phyloP scores from a whole-genome alignment of 148 eudicot genomes.

The Agrostemma githago region DNA sequence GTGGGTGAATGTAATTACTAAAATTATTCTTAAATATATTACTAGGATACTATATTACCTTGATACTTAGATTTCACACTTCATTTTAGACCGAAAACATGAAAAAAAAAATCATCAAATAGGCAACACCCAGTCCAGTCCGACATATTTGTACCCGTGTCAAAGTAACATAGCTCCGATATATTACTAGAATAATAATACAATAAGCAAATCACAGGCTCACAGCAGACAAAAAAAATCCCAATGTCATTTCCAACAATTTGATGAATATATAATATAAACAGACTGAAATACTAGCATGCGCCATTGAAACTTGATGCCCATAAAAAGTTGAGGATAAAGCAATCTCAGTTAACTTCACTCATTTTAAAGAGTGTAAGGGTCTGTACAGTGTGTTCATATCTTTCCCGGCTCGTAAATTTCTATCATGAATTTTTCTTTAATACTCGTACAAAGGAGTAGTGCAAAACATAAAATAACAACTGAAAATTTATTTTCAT shows the following conservation, averaged over 20 bases:
- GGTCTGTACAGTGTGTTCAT: not conserved
- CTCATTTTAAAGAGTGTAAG: not conserved
- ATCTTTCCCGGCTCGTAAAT: not conserved
- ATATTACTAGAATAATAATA: no score
- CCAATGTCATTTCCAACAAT: constrained; percentile 21
- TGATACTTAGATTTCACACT: no score
- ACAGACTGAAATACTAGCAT: constrained; percentile 16
- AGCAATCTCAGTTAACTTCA: not conserved
- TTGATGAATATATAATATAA: not conserved
- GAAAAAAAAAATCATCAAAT: no score
- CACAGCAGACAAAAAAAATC: constrained; percentile 19
- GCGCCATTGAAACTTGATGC: constrained; percentile 59
- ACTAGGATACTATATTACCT: no score
- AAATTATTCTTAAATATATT: no score
- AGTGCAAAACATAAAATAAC: not conserved
- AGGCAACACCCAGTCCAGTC: no score
- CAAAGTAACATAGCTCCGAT: no score
- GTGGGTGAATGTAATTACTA: not conserved
- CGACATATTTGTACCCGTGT: no score
- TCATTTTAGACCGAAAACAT: no score
- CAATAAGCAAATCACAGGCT: constrained; percentile 5
- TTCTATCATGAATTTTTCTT: not conserved
- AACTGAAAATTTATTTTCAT: not conserved
- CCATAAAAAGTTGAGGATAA: constrained; percentile 24
- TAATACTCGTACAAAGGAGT: no score